Evolutionary conservation across 495 filamentous ascomycete species (phyloP).

Genomic region (Cetradonia linearis): DNA sequence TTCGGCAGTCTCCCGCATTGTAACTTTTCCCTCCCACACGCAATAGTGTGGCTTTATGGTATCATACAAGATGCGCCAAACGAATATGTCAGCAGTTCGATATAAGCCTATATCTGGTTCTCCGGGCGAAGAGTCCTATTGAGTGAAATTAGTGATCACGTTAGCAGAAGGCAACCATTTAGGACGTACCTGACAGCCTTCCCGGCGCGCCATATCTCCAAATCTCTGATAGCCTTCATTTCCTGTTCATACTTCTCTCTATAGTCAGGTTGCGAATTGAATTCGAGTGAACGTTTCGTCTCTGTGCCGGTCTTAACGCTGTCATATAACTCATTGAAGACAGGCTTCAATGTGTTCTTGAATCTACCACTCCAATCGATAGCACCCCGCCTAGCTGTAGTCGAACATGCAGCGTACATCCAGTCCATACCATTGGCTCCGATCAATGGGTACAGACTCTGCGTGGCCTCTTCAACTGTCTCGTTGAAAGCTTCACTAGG

Average conservation of each 20-base stretch:
- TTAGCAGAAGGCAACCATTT: slow-evolving; percentile 12
- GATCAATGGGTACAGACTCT: slow-evolving; percentile 94
- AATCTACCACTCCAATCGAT: slow-evolving; percentile 95
- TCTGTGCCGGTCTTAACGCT: slow-evolving; percentile 78
- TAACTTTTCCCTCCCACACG: slow-evolving; percentile 6
- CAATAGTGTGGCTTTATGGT: not conserved
- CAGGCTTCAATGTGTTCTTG: slow-evolving; percentile 94
- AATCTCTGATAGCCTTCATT: slow-evolving; percentile 87
- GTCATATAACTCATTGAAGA: slow-evolving; percentile 95
- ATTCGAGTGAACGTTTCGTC: slow-evolving; percentile 88
- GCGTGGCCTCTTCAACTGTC: slow-evolving; percentile 98
- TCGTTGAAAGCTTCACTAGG: slow-evolving; percentile 99
- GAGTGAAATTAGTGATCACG: slow-evolving; percentile 22
- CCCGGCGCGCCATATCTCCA: slow-evolving; percentile 98
- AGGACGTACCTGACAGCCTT: slow-evolving; percentile 73
- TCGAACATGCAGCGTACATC: slow-evolving; percentile 99
- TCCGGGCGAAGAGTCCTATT: slow-evolving; percentile 72
- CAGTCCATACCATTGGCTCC: slow-evolving; percentile 98
- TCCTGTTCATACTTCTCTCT: slow-evolving; percentile 91
- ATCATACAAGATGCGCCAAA: slow-evolving; percentile 14
- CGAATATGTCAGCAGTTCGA: not conserved
- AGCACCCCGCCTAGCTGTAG: slow-evolving; percentile 93
- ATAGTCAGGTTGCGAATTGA: slow-evolving; percentile 91
- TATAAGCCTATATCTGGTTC: slow-evolving; percentile 64
- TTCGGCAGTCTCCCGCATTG: slow-evolving; percentile 5